Evolutionary conservation across 2,329 filamentous ascomycete species (phyloP).

Genomic region (Colletotrichum chrysophilum): DNA sequence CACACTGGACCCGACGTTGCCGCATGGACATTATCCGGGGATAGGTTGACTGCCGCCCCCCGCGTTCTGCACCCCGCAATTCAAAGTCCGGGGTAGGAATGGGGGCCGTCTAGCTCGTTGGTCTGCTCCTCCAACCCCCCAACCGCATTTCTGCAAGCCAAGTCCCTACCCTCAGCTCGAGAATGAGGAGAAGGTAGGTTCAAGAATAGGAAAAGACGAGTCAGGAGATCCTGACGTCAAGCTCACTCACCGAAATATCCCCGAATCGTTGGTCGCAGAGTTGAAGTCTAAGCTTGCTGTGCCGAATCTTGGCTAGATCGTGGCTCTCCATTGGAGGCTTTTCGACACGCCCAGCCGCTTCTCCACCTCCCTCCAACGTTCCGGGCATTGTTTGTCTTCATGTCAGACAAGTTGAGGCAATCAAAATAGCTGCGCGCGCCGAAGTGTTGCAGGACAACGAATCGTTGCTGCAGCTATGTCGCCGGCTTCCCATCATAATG

Average conservation of each 20-base stretch:
- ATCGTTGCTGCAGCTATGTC: conserved; percentile 1
- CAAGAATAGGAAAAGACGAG: not conserved
- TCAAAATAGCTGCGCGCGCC: conserved; percentile 10
- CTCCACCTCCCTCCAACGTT: conserved; percentile 9
- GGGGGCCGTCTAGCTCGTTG: not conserved
- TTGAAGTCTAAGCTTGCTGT: conserved; percentile 20
- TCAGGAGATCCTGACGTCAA: conserved; percentile 11
- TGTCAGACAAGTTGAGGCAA: not conserved
- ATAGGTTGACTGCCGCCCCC: conserved; percentile 3
- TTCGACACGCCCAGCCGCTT: not conserved
- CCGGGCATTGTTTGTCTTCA: conserved; percentile 2
- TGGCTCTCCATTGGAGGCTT: conserved; percentile 11
- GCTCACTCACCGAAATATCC: conserved; percentile 16
- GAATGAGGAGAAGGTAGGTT: conserved; percentile 10
- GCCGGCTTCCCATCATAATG: not conserved
- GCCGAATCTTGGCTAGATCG: conserved; percentile 13
- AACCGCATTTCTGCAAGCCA: conserved; percentile 1
- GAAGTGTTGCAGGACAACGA: conserved; percentile 4
- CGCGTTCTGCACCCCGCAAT: conserved; percentile 20
- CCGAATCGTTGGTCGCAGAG: conserved; percentile 11
- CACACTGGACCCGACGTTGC: not conserved
- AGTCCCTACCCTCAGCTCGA: not conserved
- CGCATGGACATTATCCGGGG: conserved; percentile 1
- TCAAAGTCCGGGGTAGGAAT: conserved; percentile 15
- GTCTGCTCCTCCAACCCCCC: not conserved